phyloP scores from a whole-genome alignment of 1,139 yeast genomes.

The Meyerozyma athensensis region DNA sequence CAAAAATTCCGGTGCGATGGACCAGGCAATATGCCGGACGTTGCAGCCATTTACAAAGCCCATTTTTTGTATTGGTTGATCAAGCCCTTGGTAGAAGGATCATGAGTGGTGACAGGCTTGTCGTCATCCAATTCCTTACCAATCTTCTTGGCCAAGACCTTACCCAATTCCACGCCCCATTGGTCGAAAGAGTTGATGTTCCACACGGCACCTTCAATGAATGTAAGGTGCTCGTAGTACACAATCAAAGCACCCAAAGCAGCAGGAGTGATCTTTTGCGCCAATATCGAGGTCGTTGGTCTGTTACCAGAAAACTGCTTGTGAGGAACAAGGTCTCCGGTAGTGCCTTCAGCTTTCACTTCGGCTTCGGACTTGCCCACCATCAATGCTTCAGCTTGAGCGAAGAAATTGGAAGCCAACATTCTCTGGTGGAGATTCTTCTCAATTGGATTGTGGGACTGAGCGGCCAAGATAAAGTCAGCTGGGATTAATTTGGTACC shows the following conservation, averaged over 20 bases:
- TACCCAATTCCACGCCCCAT: slow-evolving; percentile 99
- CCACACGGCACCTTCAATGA: slow-evolving; percentile 98
- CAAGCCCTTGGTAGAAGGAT: slow-evolving; percentile 84
- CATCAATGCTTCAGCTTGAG: slow-evolving; percentile 97
- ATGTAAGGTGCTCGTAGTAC: slow-evolving; percentile 94
- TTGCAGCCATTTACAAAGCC: slow-evolving; percentile 33
- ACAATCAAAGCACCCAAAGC: slow-evolving; percentile 93
- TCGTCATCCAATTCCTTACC: slow-evolving; percentile 76
- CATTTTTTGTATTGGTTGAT: slow-evolving; percentile 93
- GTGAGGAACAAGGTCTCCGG: slow-evolving; percentile 84
- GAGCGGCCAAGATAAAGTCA: slow-evolving; percentile 94
- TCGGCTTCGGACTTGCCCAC: slow-evolving; percentile 86
- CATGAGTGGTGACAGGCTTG: slow-evolving; percentile 60
- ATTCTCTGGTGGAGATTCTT: slow-evolving; percentile 90
- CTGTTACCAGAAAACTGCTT: slow-evolving; percentile 96
- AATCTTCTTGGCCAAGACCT: slow-evolving; percentile 93
- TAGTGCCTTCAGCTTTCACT: slow-evolving; percentile 88
- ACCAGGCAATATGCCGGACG: slow-evolving; percentile 2
- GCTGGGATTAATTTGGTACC: slow-evolving; percentile 97
- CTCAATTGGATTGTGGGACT: slow-evolving; percentile 97
- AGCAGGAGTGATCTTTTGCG: slow-evolving; percentile 95
- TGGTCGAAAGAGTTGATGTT: slow-evolving; percentile 98
- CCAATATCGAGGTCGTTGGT: slow-evolving; percentile 96
- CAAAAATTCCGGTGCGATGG: slow-evolving; percentile 3
- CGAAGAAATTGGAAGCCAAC: slow-evolving; percentile 97